Base-by-base conservation (phyloP, 306 rosid species). In the Urtica urens region DNA sequence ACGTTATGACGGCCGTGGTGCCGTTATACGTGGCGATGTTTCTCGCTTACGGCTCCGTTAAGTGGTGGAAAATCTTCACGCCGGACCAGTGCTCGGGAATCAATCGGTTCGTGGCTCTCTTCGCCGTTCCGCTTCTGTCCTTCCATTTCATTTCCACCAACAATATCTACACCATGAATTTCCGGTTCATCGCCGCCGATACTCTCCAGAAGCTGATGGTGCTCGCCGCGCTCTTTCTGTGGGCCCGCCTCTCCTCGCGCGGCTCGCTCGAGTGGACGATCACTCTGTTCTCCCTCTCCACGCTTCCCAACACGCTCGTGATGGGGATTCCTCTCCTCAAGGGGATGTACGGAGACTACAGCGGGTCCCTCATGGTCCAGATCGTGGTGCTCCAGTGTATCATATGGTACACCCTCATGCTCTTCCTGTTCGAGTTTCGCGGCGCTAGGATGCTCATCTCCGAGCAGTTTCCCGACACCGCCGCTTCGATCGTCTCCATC, bases 11-110 rank as follows among this genome's bases (percentile, higher is more conserved):
- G 1, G 81, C 96, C 41, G 78, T 83, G 77, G 93, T 87, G 38
- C 96, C 96, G 6, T 93, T 87, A 0, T 87, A 87, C 38, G 94
- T 83, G 61, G 96, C 96, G 1, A 87, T 87, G 96, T 59, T 87
- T 43, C 57, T 87, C 4, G 94, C 94, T 21, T 87, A 87, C 51
- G 96, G 94, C 42, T 87, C 96, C 0, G 96, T 87, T 1, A 87
- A 87, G 63, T 82, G 96, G 96, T 87, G 94, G 96, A 82, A 87
- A 46, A 87, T 87, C 60, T 87, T 87, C 74, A 72, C 92, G 3
- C 94, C 96, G 0, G 92, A 87, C 55, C 96, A 87, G 38, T 87
- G 96, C 53, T 83, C 93, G 1, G 96, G 96, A 7, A 87, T 87
- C 72, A 87, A 87, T 57, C 75, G 96, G 0, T 87, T 87, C 19